Conservation (phyloP, 2,329 filamentous ascomycete genomes). For the Cercospora sesami region DNA sequence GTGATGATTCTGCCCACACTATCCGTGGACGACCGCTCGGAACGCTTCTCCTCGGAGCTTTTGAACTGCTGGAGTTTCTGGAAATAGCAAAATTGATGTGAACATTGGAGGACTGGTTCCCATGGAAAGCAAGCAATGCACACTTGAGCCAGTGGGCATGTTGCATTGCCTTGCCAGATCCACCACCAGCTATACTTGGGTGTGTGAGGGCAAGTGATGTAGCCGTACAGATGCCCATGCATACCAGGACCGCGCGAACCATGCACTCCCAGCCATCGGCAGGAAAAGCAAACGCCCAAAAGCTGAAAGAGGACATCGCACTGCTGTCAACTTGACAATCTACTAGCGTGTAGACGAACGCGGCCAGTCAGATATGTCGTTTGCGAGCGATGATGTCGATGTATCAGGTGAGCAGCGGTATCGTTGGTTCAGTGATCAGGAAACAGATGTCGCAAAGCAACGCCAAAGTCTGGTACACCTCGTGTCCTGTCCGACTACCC, state of each 20-base stretch:
- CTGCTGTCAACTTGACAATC: background rate
- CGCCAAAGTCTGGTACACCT: background rate
- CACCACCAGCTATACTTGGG: background rate
- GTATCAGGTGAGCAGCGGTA: slow-evolving; percentile 3
- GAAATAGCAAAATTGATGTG: background rate
- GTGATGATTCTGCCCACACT: background rate
- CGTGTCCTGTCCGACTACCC: background rate
- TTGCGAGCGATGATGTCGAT: background rate
- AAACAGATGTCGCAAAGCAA: slow-evolving; percentile 1
- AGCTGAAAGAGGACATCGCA: slow-evolving; percentile 8
- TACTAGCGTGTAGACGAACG: background rate
- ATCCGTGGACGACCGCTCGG: background rate
- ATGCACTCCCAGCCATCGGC: background rate
- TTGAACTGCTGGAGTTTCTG: background rate
- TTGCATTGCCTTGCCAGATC: background rate
- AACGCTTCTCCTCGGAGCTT: background rate
- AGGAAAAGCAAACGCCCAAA: background rate
- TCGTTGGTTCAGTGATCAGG: background rate
- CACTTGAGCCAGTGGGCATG: background rate
- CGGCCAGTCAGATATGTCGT: background rate
- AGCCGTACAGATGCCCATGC: background rate
- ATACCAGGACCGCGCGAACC: background rate
- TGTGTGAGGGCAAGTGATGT: background rate
- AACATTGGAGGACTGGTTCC: background rate
- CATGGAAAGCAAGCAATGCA: background rate